These are phyloP conservation scores for Entomortierella lignicola DNA, from an alignment of 192 early-diverging fungal genomes.

Conservation along the genomic window DNA sequence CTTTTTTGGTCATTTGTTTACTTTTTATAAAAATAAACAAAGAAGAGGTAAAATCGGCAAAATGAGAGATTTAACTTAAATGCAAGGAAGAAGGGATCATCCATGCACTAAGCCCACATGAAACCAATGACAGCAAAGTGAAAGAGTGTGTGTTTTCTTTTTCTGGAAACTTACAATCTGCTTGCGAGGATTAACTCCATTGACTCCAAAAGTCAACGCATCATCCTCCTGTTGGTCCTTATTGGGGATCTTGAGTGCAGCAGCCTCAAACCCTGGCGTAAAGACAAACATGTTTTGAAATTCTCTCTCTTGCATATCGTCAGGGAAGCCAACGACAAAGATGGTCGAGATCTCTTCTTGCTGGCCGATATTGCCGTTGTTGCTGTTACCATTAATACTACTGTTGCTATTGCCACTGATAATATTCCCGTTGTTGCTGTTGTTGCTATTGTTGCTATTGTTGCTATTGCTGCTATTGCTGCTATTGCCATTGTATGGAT, in stretches of 20 bases:
- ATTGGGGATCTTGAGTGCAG: conserved; percentile 92
- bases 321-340: conserved; percentile 99
- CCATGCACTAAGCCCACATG: too few species aligned
- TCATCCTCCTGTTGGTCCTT: conserved; percentile 71
- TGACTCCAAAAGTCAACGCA: conserved; percentile 57
- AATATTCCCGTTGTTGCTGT: conserved; percentile 4
- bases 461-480: conserved; percentile 3
- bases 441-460: conserved; percentile 4
- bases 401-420: conserved; percentile 3
- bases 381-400: not conserved
- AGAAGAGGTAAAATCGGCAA: too few species aligned
- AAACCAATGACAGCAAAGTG: too few species aligned
- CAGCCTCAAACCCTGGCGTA: conserved; percentile 96
- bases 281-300: conserved; percentile 99
- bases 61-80: too few species aligned
- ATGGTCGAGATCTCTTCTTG: conserved; percentile 97
- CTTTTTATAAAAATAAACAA: not conserved
- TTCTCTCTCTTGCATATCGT: conserved; percentile 98
- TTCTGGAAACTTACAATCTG: conserved; percentile 89
- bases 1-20: conserved; percentile 35
- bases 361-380: conserved; percentile 1
- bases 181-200: conserved; percentile 71
- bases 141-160: not conserved
- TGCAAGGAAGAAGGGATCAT: not conserved
- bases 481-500: not conserved